phyloP scores from a whole-genome alignment of 2,329 filamentous ascomycete genomes.

The Neofusicoccum kwambonambiense region DNA sequence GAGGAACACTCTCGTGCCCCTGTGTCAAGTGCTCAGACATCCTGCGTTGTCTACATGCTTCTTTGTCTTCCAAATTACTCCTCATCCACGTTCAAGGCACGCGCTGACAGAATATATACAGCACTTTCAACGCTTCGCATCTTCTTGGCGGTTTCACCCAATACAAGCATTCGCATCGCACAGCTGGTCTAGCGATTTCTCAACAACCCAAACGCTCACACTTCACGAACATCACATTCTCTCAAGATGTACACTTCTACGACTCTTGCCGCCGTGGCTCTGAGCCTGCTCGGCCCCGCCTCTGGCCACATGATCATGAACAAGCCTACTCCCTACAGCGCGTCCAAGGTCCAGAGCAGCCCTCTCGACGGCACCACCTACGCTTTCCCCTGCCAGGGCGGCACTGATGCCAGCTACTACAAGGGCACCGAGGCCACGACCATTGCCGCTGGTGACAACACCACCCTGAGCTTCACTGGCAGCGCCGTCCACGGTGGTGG shows the following conservation, averaged over 20 bases:
- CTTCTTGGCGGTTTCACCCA: no score
- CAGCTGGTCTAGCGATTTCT: constrained; percentile 16
- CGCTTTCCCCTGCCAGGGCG: constrained; percentile 82
- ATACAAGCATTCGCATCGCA: background rate
- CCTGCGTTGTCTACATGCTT: no score
- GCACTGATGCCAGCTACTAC: constrained; percentile 37
- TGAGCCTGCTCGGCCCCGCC: constrained; percentile 56
- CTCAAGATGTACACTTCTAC: constrained; percentile 50
- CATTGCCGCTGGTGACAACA: constrained; percentile 50
- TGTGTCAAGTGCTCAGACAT: no score
- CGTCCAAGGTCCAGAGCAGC: constrained; percentile 53
- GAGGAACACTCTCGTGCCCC: no score
- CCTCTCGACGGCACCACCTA: constrained; percentile 62
- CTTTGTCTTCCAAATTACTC: no score
- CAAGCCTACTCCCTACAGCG: constrained; percentile 63
- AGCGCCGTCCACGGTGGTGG: constrained; percentile 83
- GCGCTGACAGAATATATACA: no score
- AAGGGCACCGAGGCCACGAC: constrained; percentile 53
- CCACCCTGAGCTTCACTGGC: constrained; percentile 29
- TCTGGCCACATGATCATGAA: constrained; percentile 76
- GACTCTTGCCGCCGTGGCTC: constrained; percentile 47
- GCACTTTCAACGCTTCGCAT: no score
- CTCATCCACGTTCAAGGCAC: no score
- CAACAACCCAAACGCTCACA: background rate
- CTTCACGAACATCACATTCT: background rate